Evolutionary conservation across 148 eudicot genomes (phyloP).

Genomic region (Vaccinium macrocarpon): DNA sequence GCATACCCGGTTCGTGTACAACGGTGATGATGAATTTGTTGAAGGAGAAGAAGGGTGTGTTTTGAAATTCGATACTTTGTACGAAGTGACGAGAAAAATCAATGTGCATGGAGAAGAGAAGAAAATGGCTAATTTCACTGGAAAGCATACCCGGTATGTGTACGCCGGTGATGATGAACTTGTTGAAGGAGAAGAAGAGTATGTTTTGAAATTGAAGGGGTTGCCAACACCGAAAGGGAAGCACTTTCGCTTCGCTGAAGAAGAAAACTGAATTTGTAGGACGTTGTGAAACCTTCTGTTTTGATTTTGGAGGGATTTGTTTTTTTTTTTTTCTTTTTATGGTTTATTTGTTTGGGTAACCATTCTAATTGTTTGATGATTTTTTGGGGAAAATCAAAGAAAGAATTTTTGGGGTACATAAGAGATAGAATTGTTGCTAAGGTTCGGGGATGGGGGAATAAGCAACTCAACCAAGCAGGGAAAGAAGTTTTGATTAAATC

Average conservation of each 20-base stretch:
- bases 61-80: constrained; percentile 51
- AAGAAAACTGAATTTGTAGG: not conserved
- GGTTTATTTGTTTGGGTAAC: too few relatives aligned
- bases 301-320: not conserved
- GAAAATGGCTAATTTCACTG: constrained; percentile 28
- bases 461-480: too few relatives aligned
- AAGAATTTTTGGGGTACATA: too few relatives aligned
- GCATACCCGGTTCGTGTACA: constrained; percentile 60
- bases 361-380: too few relatives aligned
- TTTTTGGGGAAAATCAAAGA: too few relatives aligned
- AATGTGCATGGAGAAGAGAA: constrained; percentile 30
- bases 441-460: too few relatives aligned
- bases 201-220: constrained; percentile 48
- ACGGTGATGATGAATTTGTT: constrained; percentile 67
- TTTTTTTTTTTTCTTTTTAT: not conserved
- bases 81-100: constrained; percentile 60
- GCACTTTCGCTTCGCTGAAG: constrained; percentile 53
- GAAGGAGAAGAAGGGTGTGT: constrained; percentile 37
- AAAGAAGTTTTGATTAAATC: too few relatives aligned
- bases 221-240: constrained; percentile 62
- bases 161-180: constrained; percentile 79
- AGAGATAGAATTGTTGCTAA: too few relatives aligned
- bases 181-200: constrained; percentile 34
- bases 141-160: constrained; percentile 58
- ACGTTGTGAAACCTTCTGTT: not conserved